Evolutionary conservation across 495 filamentous ascomycete genomes (phyloP).

Genomic region (Talaromyces nanjingensis): DNA sequence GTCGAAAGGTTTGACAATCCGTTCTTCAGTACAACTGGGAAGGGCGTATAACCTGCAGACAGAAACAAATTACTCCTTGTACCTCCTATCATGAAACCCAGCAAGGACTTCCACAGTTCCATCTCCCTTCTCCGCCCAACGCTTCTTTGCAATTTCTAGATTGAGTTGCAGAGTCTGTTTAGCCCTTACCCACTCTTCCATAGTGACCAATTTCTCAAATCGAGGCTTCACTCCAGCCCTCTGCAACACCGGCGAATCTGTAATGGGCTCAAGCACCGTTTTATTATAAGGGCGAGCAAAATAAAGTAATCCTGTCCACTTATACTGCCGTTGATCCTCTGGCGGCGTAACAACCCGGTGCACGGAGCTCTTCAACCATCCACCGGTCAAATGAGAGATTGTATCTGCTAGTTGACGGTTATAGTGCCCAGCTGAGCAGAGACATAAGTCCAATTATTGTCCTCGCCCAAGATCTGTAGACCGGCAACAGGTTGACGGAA

Average conservation of each 20-base stretch:
- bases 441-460: slow-evolving; percentile 24
- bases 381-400: slow-evolving; percentile 35
- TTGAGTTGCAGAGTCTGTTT: slow-evolving; percentile 9
- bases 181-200: slow-evolving; percentile 10
- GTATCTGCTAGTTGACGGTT: slow-evolving; percentile 44
- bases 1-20: too few relatives aligned
- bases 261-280: slow-evolving; percentile 5
- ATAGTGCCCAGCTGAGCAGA: slow-evolving; percentile 28
- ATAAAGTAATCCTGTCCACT: slow-evolving; percentile 43
- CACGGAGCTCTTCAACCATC: slow-evolving; percentile 39
- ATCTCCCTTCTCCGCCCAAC: slow-evolving; percentile 5
- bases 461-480: slow-evolving; percentile 33
- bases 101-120: slow-evolving; percentile 6
- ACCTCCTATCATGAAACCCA: slow-evolving; percentile 3
- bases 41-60: too few relatives aligned
- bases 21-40: too few relatives aligned
- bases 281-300: slow-evolving; percentile 36
- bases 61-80: slow-evolving; percentile 5
- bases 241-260: slow-evolving; percentile 6
- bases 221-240: not conserved
- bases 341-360: slow-evolving; percentile 44
- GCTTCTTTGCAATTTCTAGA: slow-evolving; percentile 6
- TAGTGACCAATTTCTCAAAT: slow-evolving; percentile 7
- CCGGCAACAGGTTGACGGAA: slow-evolving; percentile 51
- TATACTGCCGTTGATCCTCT: slow-evolving; percentile 36